Evolutionary conservation across 2,329 filamentous ascomycete genomes (phyloP), one percentile per base, ranked within the genome.

Genomic region (Diaporthe ilicicola): DNA sequence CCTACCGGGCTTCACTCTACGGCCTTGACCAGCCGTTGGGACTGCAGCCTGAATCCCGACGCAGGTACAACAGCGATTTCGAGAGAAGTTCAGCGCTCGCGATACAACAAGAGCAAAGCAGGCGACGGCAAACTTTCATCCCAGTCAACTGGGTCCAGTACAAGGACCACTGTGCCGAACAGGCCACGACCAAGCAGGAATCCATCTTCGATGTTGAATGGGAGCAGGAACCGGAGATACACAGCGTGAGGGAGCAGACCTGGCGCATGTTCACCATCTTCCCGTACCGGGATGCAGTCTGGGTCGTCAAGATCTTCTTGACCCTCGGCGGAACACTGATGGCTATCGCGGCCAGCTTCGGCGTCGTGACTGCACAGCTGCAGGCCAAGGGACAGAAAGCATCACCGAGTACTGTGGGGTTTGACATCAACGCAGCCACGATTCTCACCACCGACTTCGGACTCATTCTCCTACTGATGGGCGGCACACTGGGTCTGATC

Each of bases 141-240:
- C 59, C 59, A 48, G 59, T 62, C 59, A 62, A 62, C 27, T 62
- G 59, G 59, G 29, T 62, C 13, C 59, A 62, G 59, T 62, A 62
- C 42, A 62, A 62, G 42, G 32, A 62, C 19, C 13, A 48, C 12
- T 62, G 59, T 8, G 59, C 59, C n/a, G 19, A 62, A 48, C 19
- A 62, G n/a, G 59, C 59, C 6, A 27, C 5, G 19, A 48, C 19
- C 27, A 48, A 62, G 19, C 19, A 42, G 19, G 59, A 62, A 12
- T 62, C 59, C 13, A 62, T 37, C 37, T 64, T 64, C n/a, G 59
- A 64, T 3, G 59, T 64, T 29, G 59, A 24, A 2, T 64, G 59
- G 59, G 59, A 64, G 59, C n/a, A 64, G 3, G 59, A 64, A 2
- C 44, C 44, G 12, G 59, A 64, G 2, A 4, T 50, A 0, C 42